Percentiles rank a stretch among this genome's conserved stretches.
Conservation (phyloP, 352 stramenopile species). For the Phytophthora lateralis region DNA sequence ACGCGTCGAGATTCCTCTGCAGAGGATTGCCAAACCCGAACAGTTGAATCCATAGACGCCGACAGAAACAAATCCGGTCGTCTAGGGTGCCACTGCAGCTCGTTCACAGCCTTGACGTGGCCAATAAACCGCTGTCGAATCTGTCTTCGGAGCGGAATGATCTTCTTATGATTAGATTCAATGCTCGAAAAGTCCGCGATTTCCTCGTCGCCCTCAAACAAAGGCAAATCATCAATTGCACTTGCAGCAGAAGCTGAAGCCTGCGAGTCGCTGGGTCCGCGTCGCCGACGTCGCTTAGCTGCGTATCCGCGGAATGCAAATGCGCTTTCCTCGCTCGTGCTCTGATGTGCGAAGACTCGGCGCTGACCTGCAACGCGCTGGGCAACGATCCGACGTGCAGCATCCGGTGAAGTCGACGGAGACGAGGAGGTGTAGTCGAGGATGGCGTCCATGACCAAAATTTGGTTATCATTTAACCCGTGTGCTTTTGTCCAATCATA, state of each 20-base stretch:
- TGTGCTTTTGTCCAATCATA: conserved; percentile 11
- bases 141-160: conserved; percentile 7
- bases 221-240: neutral
- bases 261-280: neutral
- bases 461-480: no score
- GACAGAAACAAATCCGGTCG: conserved; percentile 50
- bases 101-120: conserved; percentile 43
- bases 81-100: conserved; percentile 50
- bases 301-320: conserved; percentile 46
- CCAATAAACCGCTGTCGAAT: conserved; percentile 23
- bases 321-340: conserved; percentile 22
- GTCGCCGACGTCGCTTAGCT: conserved; percentile 25
- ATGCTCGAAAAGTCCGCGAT: neutral
- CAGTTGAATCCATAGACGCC: conserved; percentile 61
- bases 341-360: conserved; percentile 4
- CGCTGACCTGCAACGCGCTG: conserved; percentile 4
- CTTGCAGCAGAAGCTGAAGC: neutral
- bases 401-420: neutral
- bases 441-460: conserved; percentile 28
- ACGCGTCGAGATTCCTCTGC: conserved; percentile 5
- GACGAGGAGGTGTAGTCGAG: conserved; percentile 21
- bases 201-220: conserved; percentile 6
- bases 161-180: neutral
- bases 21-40: conserved; percentile 51
- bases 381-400: neutral